phyloP scores from a whole-genome alignment of 805 yeast species.

The Wickerhamiella galacta region DNA sequence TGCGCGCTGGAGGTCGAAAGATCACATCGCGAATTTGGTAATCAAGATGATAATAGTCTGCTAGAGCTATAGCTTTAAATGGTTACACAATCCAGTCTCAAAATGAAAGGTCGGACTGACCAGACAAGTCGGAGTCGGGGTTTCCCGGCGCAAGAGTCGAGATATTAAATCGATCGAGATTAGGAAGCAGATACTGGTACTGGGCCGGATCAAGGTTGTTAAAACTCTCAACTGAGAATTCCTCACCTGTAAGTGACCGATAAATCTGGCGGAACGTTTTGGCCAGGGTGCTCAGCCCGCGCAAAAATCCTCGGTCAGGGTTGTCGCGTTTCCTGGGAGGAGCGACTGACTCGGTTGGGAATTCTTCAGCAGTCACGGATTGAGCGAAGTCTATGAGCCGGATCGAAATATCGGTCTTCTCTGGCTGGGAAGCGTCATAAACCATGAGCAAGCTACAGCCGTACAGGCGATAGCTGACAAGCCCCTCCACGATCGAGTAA shows the following conservation, averaged over 20 bases:
- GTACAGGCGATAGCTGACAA: constrained; percentile 71
- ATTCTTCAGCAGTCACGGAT: constrained; percentile 53
- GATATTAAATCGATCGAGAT: constrained; percentile 8
- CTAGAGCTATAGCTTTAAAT: too few relatives aligned
- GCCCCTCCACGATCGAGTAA: constrained; percentile 32
- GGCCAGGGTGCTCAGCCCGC: constrained; percentile 65
- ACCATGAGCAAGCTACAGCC: constrained; percentile 80
- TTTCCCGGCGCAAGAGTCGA: background rate
- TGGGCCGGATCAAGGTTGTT: constrained; percentile 4
- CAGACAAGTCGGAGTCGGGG: too few relatives aligned
- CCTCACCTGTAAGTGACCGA: constrained; percentile 32
- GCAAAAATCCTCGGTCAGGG: constrained; percentile 69
- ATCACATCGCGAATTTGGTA: too few relatives aligned
- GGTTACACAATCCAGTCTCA: too few relatives aligned
- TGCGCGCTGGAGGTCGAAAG: too few relatives aligned
- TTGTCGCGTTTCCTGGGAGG: constrained; percentile 53
- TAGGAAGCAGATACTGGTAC: constrained; percentile 1
- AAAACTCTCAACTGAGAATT: constrained; percentile 14
- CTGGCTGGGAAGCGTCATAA: constrained; percentile 49
- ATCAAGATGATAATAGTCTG: too few relatives aligned
- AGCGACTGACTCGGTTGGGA: constrained; percentile 31
- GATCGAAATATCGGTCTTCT: constrained; percentile 15
- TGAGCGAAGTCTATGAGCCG: constrained; percentile 92
- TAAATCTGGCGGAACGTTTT: constrained; percentile 49
- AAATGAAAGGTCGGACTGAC: background rate